Evolutionary conservation across 2,329 filamentous ascomycete species (phyloP).

Genomic region (Stemphylium beticola): DNA sequence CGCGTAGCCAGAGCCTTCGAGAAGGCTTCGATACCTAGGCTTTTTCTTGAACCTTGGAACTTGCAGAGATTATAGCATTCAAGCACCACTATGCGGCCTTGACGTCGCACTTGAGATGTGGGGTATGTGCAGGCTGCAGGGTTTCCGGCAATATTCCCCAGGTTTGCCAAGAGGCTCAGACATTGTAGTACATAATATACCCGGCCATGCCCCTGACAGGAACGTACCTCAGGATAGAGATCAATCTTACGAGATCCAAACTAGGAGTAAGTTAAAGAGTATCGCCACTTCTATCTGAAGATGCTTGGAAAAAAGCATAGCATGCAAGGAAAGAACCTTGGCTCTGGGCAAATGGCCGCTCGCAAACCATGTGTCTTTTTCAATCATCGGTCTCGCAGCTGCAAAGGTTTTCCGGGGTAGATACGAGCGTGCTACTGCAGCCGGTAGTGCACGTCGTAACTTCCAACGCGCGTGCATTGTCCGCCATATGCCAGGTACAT

Average conservation of each 20-base stretch:
- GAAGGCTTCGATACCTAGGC: conserved; percentile 33
- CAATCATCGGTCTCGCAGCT: conserved; percentile 20
- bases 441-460: conserved; percentile 19
- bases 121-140: conserved; percentile 21
- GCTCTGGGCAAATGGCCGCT: conserved; percentile 17
- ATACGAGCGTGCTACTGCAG: conserved; percentile 16
- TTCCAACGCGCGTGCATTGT: conserved; percentile 17
- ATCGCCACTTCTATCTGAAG: not conserved
- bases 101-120: conserved; percentile 23
- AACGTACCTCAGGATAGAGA: not conserved
- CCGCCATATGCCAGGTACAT: conserved; percentile 25
- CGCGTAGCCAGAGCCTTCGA: conserved; percentile 29
- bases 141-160: conserved; percentile 20
- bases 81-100: conserved; percentile 24
- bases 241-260: not conserved
- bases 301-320: conserved; percentile 16
- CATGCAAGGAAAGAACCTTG: conserved; percentile 15
- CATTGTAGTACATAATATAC: not conserved
- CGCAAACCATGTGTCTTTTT: conserved; percentile 33
- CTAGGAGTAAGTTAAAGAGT: not conserved
- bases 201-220: not conserved
- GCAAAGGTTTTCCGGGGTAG: conserved; percentile 22
- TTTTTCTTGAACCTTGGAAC: conserved; percentile 16
- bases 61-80: conserved; percentile 19
- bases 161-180: not conserved